These are phyloP conservation scores for Talaromyces thailandensis DNA, from an alignment of 495 filamentous ascomycete genomes.

Conservation along the genomic window DNA sequence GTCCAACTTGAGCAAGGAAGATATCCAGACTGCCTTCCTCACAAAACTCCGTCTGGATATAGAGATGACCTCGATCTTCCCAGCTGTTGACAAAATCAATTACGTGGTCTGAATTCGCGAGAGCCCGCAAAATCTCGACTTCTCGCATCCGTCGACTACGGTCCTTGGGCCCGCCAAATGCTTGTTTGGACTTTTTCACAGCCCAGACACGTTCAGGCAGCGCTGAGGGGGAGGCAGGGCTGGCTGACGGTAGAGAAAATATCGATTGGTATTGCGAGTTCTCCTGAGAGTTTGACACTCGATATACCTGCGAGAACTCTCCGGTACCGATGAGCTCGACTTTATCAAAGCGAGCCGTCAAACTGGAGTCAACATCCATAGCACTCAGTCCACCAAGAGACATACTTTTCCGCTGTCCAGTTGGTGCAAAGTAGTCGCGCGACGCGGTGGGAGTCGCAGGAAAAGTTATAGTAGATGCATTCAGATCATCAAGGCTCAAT, in stretches of 20 bases:
- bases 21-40: constrained; percentile 82
- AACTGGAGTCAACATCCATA: constrained; percentile 58
- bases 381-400: constrained; percentile 47
- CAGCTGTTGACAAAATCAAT: constrained; percentile 73
- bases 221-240: constrained; percentile 29
- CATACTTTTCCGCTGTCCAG: constrained; percentile 37
- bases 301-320: constrained; percentile 88
- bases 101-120: constrained; percentile 72
- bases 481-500: constrained; percentile 26
- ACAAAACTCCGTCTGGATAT: constrained; percentile 95
- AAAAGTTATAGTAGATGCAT: constrained; percentile 33
- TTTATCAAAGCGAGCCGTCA: constrained; percentile 65
- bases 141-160: constrained; percentile 72
- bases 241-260: constrained; percentile 30
- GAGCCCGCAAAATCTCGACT: constrained; percentile 60
- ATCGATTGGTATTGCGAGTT: constrained; percentile 31
- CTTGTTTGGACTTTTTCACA: constrained; percentile 85
- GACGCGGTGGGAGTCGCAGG: constrained; percentile 75
- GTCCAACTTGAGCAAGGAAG: constrained; percentile 69
- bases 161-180: constrained; percentile 63
- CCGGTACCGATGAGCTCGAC: constrained; percentile 73
- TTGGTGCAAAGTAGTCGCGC: constrained; percentile 47
- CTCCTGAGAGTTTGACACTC: constrained; percentile 50
- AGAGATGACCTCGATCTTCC: constrained; percentile 74
- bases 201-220: constrained; percentile 60